Evolutionary conservation across 2,329 filamentous ascomycete species (phyloP).

Genomic region (Colletotrichum tofieldiae): DNA sequence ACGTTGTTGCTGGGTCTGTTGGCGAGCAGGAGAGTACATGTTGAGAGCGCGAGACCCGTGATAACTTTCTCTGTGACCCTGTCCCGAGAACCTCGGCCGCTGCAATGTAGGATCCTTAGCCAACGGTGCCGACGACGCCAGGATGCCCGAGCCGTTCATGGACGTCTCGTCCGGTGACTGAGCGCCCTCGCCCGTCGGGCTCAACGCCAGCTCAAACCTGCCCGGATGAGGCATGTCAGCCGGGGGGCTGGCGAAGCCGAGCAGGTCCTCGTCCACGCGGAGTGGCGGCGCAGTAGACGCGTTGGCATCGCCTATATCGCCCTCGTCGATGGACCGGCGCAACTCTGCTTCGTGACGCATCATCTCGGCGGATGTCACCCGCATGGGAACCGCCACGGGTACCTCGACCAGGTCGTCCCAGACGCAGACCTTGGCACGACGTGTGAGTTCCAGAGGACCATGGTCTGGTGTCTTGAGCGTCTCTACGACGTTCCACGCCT

Average conservation of each 20-base stretch:
- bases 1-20: conserved; percentile 59
- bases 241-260: conserved; percentile 75
- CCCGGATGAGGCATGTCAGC: conserved; percentile 81
- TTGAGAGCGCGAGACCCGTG: conserved; percentile 60
- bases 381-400: conserved; percentile 92
- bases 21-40: conserved; percentile 62
- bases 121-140: conserved; percentile 32
- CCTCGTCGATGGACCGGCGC: conserved; percentile 76
- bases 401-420: conserved; percentile 99
- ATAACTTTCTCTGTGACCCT: conserved; percentile 48
- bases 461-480: conserved; percentile 94
- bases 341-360: conserved; percentile 63
- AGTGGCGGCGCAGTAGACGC: conserved; percentile 52
- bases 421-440: conserved; percentile 91
- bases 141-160: conserved; percentile 37
- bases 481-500: conserved; percentile 99
- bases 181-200: conserved; percentile 58
- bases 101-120: conserved; percentile 29
- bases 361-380: conserved; percentile 87
- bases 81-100: conserved; percentile 36
- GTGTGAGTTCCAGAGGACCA: conserved; percentile 92
- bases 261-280: conserved; percentile 73
- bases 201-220: conserved; percentile 77
- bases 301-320: conserved; percentile 82
- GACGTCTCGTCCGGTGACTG: conserved; percentile 57